Conservation (phyloP, 1,139 yeast genomes). For the Tardiomyces depauwii region DNA sequence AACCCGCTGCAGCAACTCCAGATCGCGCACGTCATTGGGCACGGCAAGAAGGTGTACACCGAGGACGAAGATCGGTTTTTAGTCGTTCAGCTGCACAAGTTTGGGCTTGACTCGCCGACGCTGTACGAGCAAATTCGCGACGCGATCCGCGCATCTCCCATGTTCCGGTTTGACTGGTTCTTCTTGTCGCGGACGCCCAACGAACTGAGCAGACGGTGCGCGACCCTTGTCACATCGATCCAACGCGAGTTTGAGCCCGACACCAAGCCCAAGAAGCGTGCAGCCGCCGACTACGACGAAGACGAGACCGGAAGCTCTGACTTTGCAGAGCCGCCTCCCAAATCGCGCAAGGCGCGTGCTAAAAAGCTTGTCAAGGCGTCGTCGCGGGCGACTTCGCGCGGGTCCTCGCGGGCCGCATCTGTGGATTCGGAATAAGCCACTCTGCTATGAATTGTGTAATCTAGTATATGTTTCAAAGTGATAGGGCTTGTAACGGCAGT, state of each 20-base stretch:
- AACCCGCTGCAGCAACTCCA: conserved; percentile 70
- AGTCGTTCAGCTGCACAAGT: conserved; percentile 56
- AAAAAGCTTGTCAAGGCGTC: background rate
- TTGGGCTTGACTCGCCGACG: conserved; percentile 70
- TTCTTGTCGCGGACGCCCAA: conserved; percentile 77
- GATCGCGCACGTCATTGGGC: conserved; percentile 57
- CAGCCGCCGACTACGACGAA: background rate
- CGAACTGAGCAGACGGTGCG: conserved; percentile 76
- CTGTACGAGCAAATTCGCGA: conserved; percentile 70
- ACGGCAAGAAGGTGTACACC: conserved; percentile 77
- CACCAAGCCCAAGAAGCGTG: conserved; percentile 9
- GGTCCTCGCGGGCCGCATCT: background rate
- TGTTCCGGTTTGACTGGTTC: conserved; percentile 87
- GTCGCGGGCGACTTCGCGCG: background rate
- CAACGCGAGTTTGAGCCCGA: conserved; percentile 53
- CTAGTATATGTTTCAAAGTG: background rate
- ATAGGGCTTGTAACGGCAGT: no score
- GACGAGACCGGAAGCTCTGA: background rate
- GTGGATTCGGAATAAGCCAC: background rate
- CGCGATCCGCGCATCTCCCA: conserved; percentile 60
- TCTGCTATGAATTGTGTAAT: background rate
- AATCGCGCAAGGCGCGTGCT: background rate
- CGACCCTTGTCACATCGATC: conserved; percentile 64
- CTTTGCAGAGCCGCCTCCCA: background rate
- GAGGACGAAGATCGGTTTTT: conserved; percentile 81